Evolutionary conservation across 2,329 filamentous ascomycete species (phyloP), one percentile per base, ranked within the genome.

Genomic region (Fusarium clavum): DNA sequence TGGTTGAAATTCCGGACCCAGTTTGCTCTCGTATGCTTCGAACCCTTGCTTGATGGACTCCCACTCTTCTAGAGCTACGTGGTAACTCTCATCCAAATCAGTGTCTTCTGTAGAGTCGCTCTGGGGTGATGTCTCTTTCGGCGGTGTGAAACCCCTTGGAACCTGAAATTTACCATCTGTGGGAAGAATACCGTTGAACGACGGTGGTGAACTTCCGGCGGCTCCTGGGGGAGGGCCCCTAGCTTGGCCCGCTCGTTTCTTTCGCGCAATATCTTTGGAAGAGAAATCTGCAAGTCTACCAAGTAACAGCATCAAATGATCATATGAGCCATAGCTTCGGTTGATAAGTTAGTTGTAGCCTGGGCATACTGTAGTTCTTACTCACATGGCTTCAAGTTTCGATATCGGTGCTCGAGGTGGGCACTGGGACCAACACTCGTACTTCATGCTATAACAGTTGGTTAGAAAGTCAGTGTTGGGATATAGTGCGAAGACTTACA

Each of bases 401-500:
- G 93, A 94, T 45, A 97, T 85, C 1, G 92, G 91, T 12, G 92
- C 92, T 76, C 96, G 87, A 6, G 96, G 96, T 41, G 93, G 93
- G 76, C 94, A 97, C 75, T 95, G 91, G n/a, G 89, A 90, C 93
- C 94, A 97, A 67, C 88, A 84, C 29, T 90, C 85, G 77, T 92
- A 97, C 45, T 94, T 90, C 84, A 97, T 90, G 66, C 94, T 97
- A 54, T 10, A 13, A 25, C 3, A 6, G 63, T 79, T 46, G 79
- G 77, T 30, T 34, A 25, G 11, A 20, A 29, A 18, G 5, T 46
- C 16, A 11, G 11, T 2, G 6, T 16, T 14, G 30, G 41, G 27
- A 32, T 20, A 14, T n/a, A 4, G 4, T n/a, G 29, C 20, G 14
- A 16, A 20, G 25, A 86, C 94, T 86, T 83, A 97, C 94, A 98